These are phyloP conservation scores for Paxillus ammoniavirescens DNA, from an alignment of 768 basidiomycete species.

Conservation along the genomic window DNA sequence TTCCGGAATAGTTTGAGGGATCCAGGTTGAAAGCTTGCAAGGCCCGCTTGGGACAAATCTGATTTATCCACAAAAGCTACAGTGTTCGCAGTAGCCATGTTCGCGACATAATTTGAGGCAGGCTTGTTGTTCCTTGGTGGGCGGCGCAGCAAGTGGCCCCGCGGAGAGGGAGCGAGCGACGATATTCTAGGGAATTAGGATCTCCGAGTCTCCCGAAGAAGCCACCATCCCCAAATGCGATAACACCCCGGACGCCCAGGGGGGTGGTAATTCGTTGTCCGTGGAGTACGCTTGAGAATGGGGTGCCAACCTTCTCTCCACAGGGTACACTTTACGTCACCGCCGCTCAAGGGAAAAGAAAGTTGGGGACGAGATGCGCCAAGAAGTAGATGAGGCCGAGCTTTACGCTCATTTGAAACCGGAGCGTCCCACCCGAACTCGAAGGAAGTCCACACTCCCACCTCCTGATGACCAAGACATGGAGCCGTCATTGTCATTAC, in stretches of 20 bases:
- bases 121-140: constrained; percentile 15
- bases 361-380: constrained; percentile 5
- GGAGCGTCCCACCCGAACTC: constrained; percentile 55
- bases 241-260: constrained; percentile 2
- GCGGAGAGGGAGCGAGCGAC: constrained; percentile 28
- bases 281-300: constrained; percentile 91
- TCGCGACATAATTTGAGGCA: constrained; percentile 31
- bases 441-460: constrained; percentile 42
- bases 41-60: constrained; percentile 72
- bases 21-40: constrained; percentile 96
- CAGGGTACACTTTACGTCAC: constrained; percentile 43
- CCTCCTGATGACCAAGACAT: constrained; percentile 21
- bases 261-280: constrained; percentile 15
- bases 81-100: constrained; percentile 61
- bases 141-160: constrained; percentile 18
- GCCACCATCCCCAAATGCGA: constrained; percentile 24
- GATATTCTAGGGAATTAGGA: no score
- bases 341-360: constrained; percentile 15
- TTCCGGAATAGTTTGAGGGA: constrained; percentile 84
- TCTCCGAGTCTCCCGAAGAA: constrained; percentile 63
- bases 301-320: constrained; percentile 80
- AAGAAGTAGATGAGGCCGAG: constrained; percentile 19
- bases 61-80: constrained; percentile 56
- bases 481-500: constrained; percentile 5
- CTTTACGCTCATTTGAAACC: constrained; percentile 42